Evolutionary conservation across 1,284 basidiomycete species (phyloP).

Genomic region (Trametes hirsuta): DNA sequence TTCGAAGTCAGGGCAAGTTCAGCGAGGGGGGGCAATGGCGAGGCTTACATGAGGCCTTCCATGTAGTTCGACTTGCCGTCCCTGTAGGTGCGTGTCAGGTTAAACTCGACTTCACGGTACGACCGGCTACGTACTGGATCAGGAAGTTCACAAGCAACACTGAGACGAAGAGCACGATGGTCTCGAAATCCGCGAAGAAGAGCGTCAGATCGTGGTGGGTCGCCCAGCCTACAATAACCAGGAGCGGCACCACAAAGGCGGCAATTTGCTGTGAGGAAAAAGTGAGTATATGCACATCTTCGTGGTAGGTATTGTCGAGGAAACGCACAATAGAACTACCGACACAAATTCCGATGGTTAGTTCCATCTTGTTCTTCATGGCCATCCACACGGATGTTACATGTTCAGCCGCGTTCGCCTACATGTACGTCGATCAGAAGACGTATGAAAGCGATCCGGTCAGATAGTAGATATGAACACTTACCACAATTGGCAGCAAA

Average conservation of each 20-base stretch:
- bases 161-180: slow-evolving; percentile 82
- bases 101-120: background rate
- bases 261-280: slow-evolving; percentile 74
- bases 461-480: slow-evolving; percentile 27
- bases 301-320: background rate
- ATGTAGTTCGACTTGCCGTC: slow-evolving; percentile 88
- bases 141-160: slow-evolving; percentile 83
- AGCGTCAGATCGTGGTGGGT: slow-evolving; percentile 81
- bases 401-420: slow-evolving; percentile 82
- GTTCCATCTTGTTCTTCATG: slow-evolving; percentile 84
- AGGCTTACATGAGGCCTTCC: slow-evolving; percentile 78
- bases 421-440: background rate
- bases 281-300: background rate
- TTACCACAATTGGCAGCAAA: slow-evolving; percentile 71
- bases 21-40: slow-evolving; percentile 48
- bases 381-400: slow-evolving; percentile 92
- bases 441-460: background rate
- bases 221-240: slow-evolving; percentile 86
- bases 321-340: slow-evolving; percentile 83
- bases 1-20: background rate
- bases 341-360: slow-evolving; percentile 88
- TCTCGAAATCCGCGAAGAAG: slow-evolving; percentile 85
- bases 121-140: slow-evolving; percentile 57
- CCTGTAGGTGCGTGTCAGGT: slow-evolving; percentile 36
- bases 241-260: slow-evolving; percentile 82